These are phyloP conservation scores for Trapa bicornis DNA, from an alignment of 345 rosid species.

Conservation along the genomic window DNA sequence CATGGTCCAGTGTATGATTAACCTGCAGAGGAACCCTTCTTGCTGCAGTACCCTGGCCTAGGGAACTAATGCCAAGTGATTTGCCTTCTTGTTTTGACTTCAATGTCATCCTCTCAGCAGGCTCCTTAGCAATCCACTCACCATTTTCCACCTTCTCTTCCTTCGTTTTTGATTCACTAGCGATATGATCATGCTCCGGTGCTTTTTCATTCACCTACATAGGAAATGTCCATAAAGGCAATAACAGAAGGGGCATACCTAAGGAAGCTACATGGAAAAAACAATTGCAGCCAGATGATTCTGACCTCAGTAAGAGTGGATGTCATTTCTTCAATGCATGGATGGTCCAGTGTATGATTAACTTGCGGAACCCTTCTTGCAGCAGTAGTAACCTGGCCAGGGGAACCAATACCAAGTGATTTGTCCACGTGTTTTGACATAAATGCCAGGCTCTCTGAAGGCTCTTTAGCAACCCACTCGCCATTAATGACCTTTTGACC, in stretches of 20 bases:
- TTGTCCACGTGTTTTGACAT: constrained; percentile 18
- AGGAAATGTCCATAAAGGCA: neutral
- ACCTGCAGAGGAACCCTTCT: too few species aligned
- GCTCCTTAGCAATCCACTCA: constrained; percentile 7
- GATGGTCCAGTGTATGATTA: too few species aligned
- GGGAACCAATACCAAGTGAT: neutral
- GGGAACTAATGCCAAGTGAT: neutral
- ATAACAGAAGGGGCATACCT: neutral
- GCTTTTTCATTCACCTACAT: constrained; percentile 20
- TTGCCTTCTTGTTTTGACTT: constrained; percentile 18
- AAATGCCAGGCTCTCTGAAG: constrained; percentile 15
- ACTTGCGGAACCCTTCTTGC: too few species aligned
- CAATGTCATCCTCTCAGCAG: constrained; percentile 16
- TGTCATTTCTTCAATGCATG: too few species aligned
- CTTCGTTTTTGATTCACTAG: constrained; percentile 11
- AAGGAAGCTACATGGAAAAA: too few species aligned
- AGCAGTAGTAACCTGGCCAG: too few species aligned
- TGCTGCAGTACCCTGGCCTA: too few species aligned
- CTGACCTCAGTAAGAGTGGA: too few species aligned
- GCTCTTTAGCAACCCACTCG: constrained; percentile 7
- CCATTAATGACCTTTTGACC: constrained; percentile 5
- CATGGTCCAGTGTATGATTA: too few species aligned
- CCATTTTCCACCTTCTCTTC: constrained; percentile 5
- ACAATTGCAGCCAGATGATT: neutral
- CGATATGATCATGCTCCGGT: constrained; percentile 4